These are phyloP conservation scores for Penicillium chermesinum DNA, from an alignment of 495 filamentous ascomycete genomes.

Conservation along the genomic window DNA sequence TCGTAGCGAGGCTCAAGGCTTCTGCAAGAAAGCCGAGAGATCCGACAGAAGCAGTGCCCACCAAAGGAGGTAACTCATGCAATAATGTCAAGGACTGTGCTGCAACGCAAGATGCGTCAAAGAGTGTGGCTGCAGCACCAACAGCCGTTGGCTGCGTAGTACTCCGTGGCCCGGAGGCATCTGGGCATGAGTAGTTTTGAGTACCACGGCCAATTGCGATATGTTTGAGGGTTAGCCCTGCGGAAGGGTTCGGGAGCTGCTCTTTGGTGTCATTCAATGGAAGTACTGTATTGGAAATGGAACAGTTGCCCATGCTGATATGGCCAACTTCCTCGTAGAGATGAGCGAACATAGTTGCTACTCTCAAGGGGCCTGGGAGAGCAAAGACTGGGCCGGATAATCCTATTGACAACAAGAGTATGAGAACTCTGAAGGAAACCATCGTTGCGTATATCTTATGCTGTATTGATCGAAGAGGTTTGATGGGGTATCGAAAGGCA, in stretches of 20 bases:
- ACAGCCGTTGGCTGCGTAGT: constrained; percentile 23
- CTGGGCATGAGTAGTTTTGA: constrained; percentile 70
- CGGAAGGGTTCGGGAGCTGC: constrained; percentile 41
- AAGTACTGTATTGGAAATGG: constrained; percentile 15
- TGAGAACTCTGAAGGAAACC: neutral
- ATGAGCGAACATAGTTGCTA: constrained; percentile 17
- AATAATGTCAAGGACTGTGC: constrained; percentile 18
- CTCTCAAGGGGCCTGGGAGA: constrained; percentile 15
- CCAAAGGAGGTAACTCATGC: constrained; percentile 31
- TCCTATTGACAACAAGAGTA: neutral
- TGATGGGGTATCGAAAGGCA: no score
- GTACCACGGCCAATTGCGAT: constrained; percentile 66
- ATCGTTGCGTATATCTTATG: neutral
- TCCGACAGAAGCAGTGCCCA: constrained; percentile 36
- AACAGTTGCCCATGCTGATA: constrained; percentile 26
- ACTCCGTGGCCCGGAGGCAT: constrained; percentile 2
- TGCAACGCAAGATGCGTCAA: constrained; percentile 52
- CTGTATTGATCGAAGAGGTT: no score
- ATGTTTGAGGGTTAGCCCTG: constrained; percentile 49
- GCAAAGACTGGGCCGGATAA: constrained; percentile 2
- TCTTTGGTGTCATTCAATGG: constrained; percentile 18
- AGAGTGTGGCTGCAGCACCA: constrained; percentile 65
- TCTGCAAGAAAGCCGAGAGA: constrained; percentile 26
- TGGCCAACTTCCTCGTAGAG: constrained; percentile 18
- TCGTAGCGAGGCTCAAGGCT: constrained; percentile 22